These are phyloP conservation scores for Isatis tinctoria DNA, from an alignment of 345 rosid genomes.

Conservation along the genomic window DNA sequence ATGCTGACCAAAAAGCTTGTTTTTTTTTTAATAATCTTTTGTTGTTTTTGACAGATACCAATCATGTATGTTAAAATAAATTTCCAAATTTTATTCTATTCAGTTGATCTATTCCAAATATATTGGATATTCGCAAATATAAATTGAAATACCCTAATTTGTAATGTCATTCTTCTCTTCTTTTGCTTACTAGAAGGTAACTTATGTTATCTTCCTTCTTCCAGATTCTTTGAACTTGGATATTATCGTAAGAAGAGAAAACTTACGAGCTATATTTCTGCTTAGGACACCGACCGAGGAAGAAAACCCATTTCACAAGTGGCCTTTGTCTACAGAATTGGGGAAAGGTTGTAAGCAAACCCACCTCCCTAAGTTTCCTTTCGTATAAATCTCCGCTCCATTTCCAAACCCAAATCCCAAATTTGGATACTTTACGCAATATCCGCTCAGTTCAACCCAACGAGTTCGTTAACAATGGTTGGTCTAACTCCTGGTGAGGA, in stretches of 20 bases:
- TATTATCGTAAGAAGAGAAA: background rate
- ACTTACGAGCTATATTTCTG: background rate
- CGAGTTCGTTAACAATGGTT: slow-evolving; percentile 9
- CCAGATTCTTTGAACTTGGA: background rate
- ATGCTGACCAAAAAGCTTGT: background rate
- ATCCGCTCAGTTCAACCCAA: background rate
- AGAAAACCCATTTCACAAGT: background rate
- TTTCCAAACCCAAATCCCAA: background rate
- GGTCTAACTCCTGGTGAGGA: slow-evolving; percentile 30
- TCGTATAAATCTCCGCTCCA: background rate
- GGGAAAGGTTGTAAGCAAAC: background rate
- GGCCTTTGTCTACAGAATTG: background rate
- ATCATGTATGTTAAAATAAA: background rate
- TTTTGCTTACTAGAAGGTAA: background rate
- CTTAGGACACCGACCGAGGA: background rate
- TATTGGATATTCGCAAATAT: too few species aligned
- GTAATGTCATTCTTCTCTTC: background rate
- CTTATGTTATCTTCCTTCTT: background rate
- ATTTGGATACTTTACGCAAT: background rate
- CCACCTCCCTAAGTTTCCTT: slow-evolving; percentile 12
- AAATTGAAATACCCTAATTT: background rate
- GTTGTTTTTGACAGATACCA: background rate
- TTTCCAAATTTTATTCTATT: background rate
- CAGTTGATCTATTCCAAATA: too few species aligned
- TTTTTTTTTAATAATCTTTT: background rate